These are phyloP conservation scores for Globisporangium radiosum DNA, from an alignment of 352 stramenopile species.

Conservation along the genomic window DNA sequence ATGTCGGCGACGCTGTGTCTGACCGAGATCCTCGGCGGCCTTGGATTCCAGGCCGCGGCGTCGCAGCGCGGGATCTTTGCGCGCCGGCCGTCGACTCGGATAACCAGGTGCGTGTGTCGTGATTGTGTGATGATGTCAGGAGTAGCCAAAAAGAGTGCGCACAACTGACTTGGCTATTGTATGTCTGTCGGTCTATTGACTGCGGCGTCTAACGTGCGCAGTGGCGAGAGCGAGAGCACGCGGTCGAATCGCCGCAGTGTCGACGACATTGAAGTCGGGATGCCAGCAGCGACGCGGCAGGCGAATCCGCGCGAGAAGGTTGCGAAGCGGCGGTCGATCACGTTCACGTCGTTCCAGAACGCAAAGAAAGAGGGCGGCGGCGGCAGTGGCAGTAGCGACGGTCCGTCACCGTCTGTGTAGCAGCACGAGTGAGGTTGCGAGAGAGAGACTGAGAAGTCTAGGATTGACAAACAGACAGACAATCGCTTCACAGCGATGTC, in stretches of 20 bases:
- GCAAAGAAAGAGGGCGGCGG: slow-evolving; percentile 16
- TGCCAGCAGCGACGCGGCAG: slow-evolving; percentile 42
- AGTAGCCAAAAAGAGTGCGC: no score
- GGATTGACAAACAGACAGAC: no score
- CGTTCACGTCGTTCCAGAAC: slow-evolving; percentile 57
- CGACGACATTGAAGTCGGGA: slow-evolving; percentile 73
- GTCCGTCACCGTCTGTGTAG: no score
- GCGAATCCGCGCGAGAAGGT: slow-evolving; percentile 39
- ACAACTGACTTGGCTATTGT: background rate
- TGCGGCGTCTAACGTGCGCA: background rate
- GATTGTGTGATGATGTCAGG: no score
- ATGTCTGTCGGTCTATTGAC: slow-evolving; percentile 1
- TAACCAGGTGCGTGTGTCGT: slow-evolving; percentile 17
- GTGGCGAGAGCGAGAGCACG: slow-evolving; percentile 8
- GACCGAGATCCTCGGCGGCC: slow-evolving; percentile 50
- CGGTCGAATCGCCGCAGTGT: slow-evolving; percentile 37
- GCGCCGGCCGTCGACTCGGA: slow-evolving; percentile 40
- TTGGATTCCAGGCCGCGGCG: slow-evolving; percentile 49
- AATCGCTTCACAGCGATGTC: no score
- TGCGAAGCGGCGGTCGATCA: slow-evolving; percentile 69
- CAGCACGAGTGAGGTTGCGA: no score
- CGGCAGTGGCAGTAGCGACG: no score
- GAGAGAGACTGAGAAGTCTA: no score
- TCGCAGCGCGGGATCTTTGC: slow-evolving; percentile 39
- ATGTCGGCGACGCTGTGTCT: slow-evolving; percentile 75